Evolutionary conservation across 305 asterid genomes (phyloP).

Genomic region (Fraxinus albicans): DNA sequence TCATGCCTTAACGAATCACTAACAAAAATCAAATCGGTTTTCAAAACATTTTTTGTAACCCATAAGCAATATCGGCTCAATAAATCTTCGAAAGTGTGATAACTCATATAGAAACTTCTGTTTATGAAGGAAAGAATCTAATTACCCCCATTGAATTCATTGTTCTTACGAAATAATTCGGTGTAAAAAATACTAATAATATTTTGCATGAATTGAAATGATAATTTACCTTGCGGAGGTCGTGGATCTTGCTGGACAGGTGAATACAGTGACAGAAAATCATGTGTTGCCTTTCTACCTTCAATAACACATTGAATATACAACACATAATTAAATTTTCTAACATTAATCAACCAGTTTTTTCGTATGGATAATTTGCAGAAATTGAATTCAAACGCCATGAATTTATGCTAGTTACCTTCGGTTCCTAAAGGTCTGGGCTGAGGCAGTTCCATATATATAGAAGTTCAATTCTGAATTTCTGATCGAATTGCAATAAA

Average conservation of each 20-base stretch:
- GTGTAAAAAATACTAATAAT: neutral
- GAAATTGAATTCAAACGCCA: neutral
- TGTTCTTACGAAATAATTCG: neutral
- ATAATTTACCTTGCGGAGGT: constrained; percentile 51
- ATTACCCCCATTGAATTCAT: neutral
- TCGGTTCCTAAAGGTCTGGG: constrained; percentile 61
- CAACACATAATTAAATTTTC: neutral
- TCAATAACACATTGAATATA: constrained; percentile 12
- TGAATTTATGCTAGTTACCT: constrained; percentile 35
- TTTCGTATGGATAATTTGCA: neutral
- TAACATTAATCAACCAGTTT: constrained; percentile 14
- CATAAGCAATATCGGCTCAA: neutral
- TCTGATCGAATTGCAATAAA: neutral
- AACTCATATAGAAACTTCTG: neutral
- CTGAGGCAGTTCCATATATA: constrained; percentile 76
- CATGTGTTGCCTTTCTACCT: constrained; percentile 91
- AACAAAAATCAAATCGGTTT: neutral
- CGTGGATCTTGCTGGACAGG: constrained; percentile 83
- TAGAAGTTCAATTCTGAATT: constrained; percentile 10
- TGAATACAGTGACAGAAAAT: constrained; percentile 85
- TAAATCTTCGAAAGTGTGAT: neutral
- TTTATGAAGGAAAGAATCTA: neutral
- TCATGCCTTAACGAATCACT: neutral
- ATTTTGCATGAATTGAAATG: constrained; percentile 24
- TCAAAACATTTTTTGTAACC: neutral